Base-by-base conservation (phyloP, 352 stramenopile species). In the Phytophthora meadii region DNA sequence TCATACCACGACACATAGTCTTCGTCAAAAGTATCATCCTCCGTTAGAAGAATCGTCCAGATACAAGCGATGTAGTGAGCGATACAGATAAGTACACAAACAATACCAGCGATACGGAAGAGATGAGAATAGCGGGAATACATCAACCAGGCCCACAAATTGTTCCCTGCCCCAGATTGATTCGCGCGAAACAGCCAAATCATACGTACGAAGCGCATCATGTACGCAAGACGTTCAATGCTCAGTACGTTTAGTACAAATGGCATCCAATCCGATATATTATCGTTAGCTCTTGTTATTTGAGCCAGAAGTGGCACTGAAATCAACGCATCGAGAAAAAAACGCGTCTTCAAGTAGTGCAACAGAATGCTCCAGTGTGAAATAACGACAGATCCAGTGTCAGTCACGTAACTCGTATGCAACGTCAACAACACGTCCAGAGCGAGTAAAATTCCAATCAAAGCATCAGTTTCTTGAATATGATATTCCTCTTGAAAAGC, bases 21-120 rank as follows among this genome's bases (percentile, higher is more conserved):
- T 11, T 55, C 27, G 2, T 15, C 30, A 37, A 50, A 48, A 0
- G 19, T 34, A 11, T 59, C 42, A 0, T 19, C 42, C 11, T 62
- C 59, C 3, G 42, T 36, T 1, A 70, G 10, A 22, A 73, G 22
- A 0, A 61, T 40, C 3, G 65, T 70, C 82, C 79, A 90, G 15
- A 66, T 54, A 28, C 82, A 90, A 2, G 79, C 78, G 10, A 83
- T 75, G 40, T 86, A 76, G 55, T 88, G 80, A 5, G 72, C 68
- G 17, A 81, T 75, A 17, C 74, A 64, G 9, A 89, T 42, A 5
- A 89, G 46, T n/a, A 81, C 19, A 8, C 50, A 24, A 0, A 89
- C 41, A 30, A 87, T 67, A 3, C 65, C 63, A 45, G 64, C 51
- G 9, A 89, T 76, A 11, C 72, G 68, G 24, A 88, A 55, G 3